These are phyloP conservation scores for Stagonosporopsis rhizophila DNA, from an alignment of 2,329 filamentous ascomycete species.

Conservation along the genomic window DNA sequence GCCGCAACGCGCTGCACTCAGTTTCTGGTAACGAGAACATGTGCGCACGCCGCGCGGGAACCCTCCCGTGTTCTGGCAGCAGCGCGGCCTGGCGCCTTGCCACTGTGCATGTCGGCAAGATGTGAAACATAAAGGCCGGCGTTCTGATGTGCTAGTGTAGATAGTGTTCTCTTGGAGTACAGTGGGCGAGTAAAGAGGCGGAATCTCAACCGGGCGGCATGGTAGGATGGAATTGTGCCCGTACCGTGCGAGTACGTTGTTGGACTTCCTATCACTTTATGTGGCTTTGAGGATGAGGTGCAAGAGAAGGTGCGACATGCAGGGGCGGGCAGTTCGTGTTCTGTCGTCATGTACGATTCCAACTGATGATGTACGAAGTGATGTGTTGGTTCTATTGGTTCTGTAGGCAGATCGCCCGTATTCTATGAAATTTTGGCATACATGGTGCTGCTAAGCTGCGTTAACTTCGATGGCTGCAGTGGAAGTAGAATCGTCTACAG, in stretches of 20 bases:
- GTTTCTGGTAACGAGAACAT: conserved; percentile 3
- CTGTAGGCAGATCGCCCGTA: background rate
- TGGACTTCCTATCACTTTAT: too few relatives aligned
- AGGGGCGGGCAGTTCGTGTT: conserved; percentile 1
- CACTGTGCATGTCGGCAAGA: conserved; percentile 1
- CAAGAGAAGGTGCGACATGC: background rate
- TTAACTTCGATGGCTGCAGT: background rate
- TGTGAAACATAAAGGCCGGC: conserved; percentile 5
- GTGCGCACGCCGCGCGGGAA: conserved; percentile 4
- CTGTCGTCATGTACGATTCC: background rate
- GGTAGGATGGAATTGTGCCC: background rate
- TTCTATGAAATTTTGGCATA: background rate
- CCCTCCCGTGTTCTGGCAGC: background rate
- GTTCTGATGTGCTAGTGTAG: background rate
- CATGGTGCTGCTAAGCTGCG: background rate
- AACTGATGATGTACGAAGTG: background rate
- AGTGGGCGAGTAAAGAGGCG: conserved; percentile 5
- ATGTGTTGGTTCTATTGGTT: background rate
- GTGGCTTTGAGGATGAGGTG: background rate
- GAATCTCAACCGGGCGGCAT: background rate
- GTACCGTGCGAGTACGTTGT: background rate
- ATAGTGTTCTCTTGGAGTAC: background rate
- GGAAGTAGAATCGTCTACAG: conserved; percentile 21
- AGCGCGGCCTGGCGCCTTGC: background rate
- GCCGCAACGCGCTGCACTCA: conserved; percentile 1